Evolutionary conservation across 768 basidiomycete species (phyloP).

Genomic region (Boletus edulis): DNA sequence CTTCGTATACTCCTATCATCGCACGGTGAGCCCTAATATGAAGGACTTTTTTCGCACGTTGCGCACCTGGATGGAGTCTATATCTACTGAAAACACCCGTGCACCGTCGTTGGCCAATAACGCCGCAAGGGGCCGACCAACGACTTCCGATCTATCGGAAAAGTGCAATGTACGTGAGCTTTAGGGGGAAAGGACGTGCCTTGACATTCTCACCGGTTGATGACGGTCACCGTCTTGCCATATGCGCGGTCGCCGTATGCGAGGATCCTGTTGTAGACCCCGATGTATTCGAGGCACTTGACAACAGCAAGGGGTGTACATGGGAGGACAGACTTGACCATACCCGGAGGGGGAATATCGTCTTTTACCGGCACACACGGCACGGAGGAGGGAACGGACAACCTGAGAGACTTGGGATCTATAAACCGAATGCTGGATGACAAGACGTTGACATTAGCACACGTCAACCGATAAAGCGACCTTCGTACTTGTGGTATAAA

Average conservation of each 20-base stretch:
- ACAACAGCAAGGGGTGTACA: constrained; percentile 97
- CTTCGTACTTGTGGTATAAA: constrained; percentile 85
- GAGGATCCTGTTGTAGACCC: constrained; percentile 91
- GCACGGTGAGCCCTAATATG: not conserved
- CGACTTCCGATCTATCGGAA: constrained; percentile 80
- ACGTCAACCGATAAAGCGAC: not conserved
- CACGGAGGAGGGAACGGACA: constrained; percentile 37
- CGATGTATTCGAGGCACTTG: constrained; percentile 86
- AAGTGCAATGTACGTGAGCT: not conserved
- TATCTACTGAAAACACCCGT: constrained; percentile 91
- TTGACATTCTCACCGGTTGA: constrained; percentile 68
- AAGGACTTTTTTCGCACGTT: not conserved
- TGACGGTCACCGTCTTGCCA: constrained; percentile 88
- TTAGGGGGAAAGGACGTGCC: not conserved
- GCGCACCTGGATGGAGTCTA: constrained; percentile 83
- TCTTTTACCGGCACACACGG: constrained; percentile 34
- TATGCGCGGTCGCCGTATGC: constrained; percentile 95
- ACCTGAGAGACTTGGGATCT: constrained; percentile 66
- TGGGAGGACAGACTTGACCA: constrained; percentile 94
- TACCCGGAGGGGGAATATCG: constrained; percentile 75
- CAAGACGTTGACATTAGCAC: not conserved
- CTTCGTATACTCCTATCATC: constrained; percentile 82
- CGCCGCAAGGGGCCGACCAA: constrained; percentile 95
- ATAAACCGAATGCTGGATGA: constrained; percentile 86
- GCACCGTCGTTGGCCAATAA: constrained; percentile 96